These are phyloP conservation scores for Camellia oleifera DNA, from an alignment of 179 eudicot genomes.

Conservation along the genomic window DNA sequence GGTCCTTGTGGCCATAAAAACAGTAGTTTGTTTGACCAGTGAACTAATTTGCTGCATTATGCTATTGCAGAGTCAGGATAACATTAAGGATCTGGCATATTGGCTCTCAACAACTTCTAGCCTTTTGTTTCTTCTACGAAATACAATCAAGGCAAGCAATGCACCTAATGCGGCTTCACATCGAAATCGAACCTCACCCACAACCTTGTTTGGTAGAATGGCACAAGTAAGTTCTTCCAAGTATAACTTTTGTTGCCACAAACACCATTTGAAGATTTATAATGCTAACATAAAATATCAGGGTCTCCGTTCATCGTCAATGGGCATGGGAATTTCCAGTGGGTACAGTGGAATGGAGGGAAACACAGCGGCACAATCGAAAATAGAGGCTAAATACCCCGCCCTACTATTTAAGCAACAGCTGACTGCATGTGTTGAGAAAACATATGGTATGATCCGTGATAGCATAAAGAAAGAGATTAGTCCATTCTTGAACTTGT, in stretches of 20 bases:
- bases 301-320: constrained; percentile 49
- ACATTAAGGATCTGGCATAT: constrained; percentile 62
- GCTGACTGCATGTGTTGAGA: constrained; percentile 93
- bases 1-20: background rate
- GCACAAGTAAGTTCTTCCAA: constrained; percentile 61
- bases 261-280: constrained; percentile 6
- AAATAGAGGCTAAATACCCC: constrained; percentile 94
- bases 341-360: constrained; percentile 74
- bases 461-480: constrained; percentile 96
- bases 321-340: constrained; percentile 42
- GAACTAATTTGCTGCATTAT: constrained; percentile 1
- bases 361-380: constrained; percentile 33
- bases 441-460: constrained; percentile 91
- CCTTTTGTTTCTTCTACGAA: constrained; percentile 73
- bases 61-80: constrained; percentile 61
- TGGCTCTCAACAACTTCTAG: constrained; percentile 91
- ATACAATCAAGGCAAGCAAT: constrained; percentile 87
- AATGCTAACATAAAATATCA: constrained; percentile 16
- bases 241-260: background rate
- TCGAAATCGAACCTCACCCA: constrained; percentile 70
- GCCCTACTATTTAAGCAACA: constrained; percentile 96
- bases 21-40: constrained; percentile 6
- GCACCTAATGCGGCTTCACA: constrained; percentile 57
- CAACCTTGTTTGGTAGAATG: constrained; percentile 85
- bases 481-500: constrained; percentile 71